These are phyloP conservation scores for Saccharomyces pastorianus DNA, from an alignment of 1,139 yeast genomes.

Conservation along the genomic window DNA sequence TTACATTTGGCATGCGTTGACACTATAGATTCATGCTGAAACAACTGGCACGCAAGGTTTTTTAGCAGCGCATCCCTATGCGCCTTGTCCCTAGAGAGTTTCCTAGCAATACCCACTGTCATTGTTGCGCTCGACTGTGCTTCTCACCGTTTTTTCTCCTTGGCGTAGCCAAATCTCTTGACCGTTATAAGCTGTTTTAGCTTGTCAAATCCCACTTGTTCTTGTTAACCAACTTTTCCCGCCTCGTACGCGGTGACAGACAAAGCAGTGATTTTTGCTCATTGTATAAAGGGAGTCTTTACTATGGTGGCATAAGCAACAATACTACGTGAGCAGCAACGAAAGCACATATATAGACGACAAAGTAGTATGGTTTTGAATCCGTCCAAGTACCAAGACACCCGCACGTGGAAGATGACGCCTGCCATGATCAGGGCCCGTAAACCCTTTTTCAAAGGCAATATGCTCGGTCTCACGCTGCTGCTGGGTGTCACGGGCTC, in stretches of 20 bases:
- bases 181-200: not conserved
- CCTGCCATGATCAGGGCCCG: conserved; percentile 90
- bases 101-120: conserved; percentile 29
- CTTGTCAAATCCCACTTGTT: not conserved
- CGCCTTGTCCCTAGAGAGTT: conserved; percentile 35
- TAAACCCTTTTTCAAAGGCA: conserved; percentile 72
- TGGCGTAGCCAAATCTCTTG: not conserved
- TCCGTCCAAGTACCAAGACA: conserved; percentile 57
- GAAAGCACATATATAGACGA: conserved; percentile 5
- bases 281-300: not conserved
- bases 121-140: conserved; percentile 8
- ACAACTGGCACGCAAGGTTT: conserved; percentile 56
- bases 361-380: conserved; percentile 19
- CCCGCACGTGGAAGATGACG: conserved; percentile 77
- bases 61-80: conserved; percentile 49
- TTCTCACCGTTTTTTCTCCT: not conserved
- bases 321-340: not conserved
- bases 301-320: not conserved
- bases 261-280: not conserved
- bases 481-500: conserved; percentile 58
- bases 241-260: not conserved
- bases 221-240: not conserved
- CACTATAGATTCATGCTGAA: conserved; percentile 58
- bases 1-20: conserved; percentile 70
- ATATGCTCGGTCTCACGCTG: conserved; percentile 52